Base-by-base conservation (phyloP, 2,329 filamentous ascomycete species). In the Furcasterigmium sp. region DNA sequence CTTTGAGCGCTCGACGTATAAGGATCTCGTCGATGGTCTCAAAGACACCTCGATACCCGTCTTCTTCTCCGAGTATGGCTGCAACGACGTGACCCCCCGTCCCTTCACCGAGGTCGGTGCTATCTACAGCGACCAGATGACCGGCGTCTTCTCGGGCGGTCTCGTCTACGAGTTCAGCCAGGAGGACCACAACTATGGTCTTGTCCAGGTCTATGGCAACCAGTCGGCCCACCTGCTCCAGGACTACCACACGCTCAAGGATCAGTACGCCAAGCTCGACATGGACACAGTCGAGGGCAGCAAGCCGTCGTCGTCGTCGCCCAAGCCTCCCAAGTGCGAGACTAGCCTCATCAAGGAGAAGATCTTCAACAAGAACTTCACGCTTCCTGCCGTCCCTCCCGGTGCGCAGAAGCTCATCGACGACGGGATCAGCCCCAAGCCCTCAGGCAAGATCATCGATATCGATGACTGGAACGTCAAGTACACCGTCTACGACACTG, bases 41-140 rank as follows among this genome's bases (percentile, higher is more conserved):
- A 64, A 72, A 53, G 72, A 72, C 50, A 78, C 76, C 30, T 78
- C 82, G 14, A 75, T 90, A 29, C 87, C 87, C 25, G 73, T 91
- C 54, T 91, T 91, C 74, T 91, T 87, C 72, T 87, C 84, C 50
- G 87, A 93, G 59, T 85, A 75, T 54, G 87, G 87, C 47, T 91
- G 87, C 78, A 91, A 90, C 69, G 70, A 73, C 29, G 78, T 81
- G 13, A 60, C 68, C n/a, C 82, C 85, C 13, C 84, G 87, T 53
- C 65, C 81, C 54, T 93, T 90, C 68, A 84, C 85, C 51, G 87
- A 93, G 65, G 83, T 89, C 11, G 72, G 70, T 43, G 71, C 82
- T 48, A 80, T 93, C 51, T 91, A 91, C 63, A 76, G 85, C 44
- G 56, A 72, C 30, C 55, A 87, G 50, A 90, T 91, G 84, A 82